Evolutionary conservation across 768 basidiomycete genomes (phyloP).

Genomic region (Tylopilus rubrobrunneus): DNA sequence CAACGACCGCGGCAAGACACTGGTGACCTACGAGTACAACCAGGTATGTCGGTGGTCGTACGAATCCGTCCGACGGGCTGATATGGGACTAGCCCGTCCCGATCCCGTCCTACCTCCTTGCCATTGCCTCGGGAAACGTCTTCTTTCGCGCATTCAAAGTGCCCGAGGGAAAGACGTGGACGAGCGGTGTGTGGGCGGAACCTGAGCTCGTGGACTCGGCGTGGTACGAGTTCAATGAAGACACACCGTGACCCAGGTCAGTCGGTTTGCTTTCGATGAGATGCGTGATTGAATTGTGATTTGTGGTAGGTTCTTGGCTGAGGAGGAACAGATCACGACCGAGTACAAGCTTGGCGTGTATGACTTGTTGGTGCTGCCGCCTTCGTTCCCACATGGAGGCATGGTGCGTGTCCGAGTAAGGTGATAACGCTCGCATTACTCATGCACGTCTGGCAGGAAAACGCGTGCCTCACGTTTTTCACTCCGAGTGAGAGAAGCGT

Average conservation of each 20-base stretch:
- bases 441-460: too few relatives aligned
- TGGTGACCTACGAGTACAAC: background rate
- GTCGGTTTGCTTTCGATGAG: too few relatives aligned
- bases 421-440: too few relatives aligned
- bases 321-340: background rate
- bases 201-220: background rate
- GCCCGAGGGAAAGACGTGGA: too few relatives aligned
- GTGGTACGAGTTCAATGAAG: background rate
- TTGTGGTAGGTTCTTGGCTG: background rate
- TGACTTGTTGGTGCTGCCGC: background rate
- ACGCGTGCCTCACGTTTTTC: background rate
- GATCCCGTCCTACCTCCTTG: too few relatives aligned
- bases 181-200: too few relatives aligned
- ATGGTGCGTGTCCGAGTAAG: background rate
- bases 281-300: too few relatives aligned
- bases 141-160: too few relatives aligned
- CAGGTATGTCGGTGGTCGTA: too few relatives aligned
- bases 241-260: background rate
- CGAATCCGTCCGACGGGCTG: too few relatives aligned
- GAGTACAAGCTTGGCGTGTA: background rate
- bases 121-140: too few relatives aligned
- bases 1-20: background rate
- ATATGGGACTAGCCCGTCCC: too few relatives aligned
- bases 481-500: background rate
- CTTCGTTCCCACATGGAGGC: background rate